A percentile compares a stretch with the other conserved stretches of the same genome.
These are phyloP conservation scores for Neonectria punicea DNA, from an alignment of 2,329 filamentous ascomycete species.

Conservation along the genomic window DNA sequence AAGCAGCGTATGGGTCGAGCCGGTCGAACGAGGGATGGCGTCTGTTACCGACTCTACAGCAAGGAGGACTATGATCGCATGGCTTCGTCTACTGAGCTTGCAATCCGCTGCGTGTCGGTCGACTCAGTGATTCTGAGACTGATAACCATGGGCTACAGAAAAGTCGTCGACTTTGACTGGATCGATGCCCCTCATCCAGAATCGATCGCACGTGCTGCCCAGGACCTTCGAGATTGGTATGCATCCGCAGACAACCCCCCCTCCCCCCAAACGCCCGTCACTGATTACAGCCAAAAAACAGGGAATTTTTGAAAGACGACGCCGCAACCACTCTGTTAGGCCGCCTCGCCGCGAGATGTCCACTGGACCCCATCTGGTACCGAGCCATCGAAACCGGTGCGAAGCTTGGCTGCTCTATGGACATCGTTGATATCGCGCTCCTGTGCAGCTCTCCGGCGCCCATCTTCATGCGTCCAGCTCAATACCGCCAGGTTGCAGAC, in stretches of 20 bases:
- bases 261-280: not conserved
- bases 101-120: too few species aligned
- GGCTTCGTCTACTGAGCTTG: too few species aligned
- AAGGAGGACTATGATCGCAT: too few species aligned
- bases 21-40: too few species aligned
- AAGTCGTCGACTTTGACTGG: too few species aligned
- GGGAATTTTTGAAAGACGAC: constrained; percentile 16
- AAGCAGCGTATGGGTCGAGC: too few species aligned
- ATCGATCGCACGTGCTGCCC: too few species aligned
- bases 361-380: constrained; percentile 25
- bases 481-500: constrained; percentile 8
- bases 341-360: constrained; percentile 5
- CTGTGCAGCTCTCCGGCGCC: constrained; percentile 13
- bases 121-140: too few species aligned
- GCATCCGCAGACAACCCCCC: not conserved
- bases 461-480: not conserved
- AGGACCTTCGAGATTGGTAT: too few species aligned
- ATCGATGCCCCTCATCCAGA: too few species aligned
- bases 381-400: constrained; percentile 12
- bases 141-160: too few species aligned
- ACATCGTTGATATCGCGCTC: constrained; percentile 22
- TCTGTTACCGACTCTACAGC: too few species aligned
- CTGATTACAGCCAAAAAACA: constrained; percentile 10
- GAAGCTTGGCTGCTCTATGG: constrained; percentile 15
- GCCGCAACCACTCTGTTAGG: constrained; percentile 4